A percentile compares a stretch with the other conserved stretches of the same genome.
These are phyloP conservation scores for Schizophyllum commune DNA, from an alignment of 1,284 basidiomycete species.

Conservation along the genomic window DNA sequence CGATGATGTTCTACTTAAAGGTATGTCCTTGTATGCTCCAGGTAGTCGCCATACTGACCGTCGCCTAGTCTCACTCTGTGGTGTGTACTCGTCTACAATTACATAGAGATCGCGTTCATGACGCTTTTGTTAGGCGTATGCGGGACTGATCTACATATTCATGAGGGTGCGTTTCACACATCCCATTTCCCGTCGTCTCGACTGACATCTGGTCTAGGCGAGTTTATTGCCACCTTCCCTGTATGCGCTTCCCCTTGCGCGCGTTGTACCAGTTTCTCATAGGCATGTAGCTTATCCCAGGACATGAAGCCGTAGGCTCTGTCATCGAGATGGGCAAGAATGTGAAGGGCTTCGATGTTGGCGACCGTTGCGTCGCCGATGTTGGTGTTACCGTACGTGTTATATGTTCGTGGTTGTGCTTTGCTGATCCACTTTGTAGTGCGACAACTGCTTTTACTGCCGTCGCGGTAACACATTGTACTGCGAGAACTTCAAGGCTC, in stretches of 20 bases:
- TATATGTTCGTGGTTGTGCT: slow-evolving; percentile 4
- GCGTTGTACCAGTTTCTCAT: slow-evolving; percentile 10
- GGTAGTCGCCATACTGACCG: slow-evolving; percentile 1
- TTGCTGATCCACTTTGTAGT: slow-evolving; percentile 32
- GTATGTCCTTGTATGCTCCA: slow-evolving; percentile 17
- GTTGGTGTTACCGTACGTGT: slow-evolving; percentile 46
- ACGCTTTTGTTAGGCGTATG: slow-evolving; percentile 38
- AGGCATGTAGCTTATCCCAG: slow-evolving; percentile 54
- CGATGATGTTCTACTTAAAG: slow-evolving; percentile 56
- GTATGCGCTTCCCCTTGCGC: slow-evolving; percentile 19
- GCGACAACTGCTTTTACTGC: slow-evolving; percentile 78
- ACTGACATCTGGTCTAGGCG: slow-evolving; percentile 25
- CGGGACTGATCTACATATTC: slow-evolving; percentile 68
- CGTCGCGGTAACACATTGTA: slow-evolving; percentile 64
- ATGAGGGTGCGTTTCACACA: slow-evolving; percentile 33
- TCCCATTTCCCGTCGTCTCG: neutral
- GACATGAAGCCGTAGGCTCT: slow-evolving; percentile 68
- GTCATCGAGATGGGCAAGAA: slow-evolving; percentile 61
- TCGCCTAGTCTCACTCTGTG: slow-evolving; percentile 39
- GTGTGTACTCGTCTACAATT: slow-evolving; percentile 29
- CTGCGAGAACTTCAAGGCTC: slow-evolving; percentile 74
- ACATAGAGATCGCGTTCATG: neutral
- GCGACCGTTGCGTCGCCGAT: slow-evolving; percentile 72
- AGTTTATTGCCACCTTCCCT: slow-evolving; percentile 66
- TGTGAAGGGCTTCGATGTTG: slow-evolving; percentile 56